Conservation (phyloP, 352 stramenopile species). For the Phytophthora palmivora region DNA sequence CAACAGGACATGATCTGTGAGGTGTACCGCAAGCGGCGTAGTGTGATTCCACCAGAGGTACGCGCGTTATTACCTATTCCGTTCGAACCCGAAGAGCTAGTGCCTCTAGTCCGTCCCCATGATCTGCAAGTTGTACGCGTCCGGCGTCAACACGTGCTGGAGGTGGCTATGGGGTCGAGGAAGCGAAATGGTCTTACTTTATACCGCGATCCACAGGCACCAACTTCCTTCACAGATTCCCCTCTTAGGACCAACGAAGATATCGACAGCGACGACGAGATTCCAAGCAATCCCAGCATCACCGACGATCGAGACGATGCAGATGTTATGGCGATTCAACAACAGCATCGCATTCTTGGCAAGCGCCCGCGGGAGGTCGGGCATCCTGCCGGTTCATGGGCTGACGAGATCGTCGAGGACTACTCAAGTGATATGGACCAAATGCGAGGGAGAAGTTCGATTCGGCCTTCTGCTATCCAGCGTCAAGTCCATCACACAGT, state of each 20-base stretch:
- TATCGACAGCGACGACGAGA: background rate
- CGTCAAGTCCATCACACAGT: slow-evolving; percentile 1
- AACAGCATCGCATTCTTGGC: background rate
- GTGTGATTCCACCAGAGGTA: background rate
- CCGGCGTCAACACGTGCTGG: slow-evolving; percentile 7
- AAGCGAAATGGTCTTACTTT: background rate
- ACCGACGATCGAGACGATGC: background rate
- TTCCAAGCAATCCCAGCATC: background rate
- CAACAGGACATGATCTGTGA: too few relatives aligned
- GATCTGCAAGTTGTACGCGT: slow-evolving; percentile 4
- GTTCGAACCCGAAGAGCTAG: background rate
- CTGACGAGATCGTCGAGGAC: background rate
- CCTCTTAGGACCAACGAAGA: background rate
- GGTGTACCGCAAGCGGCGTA: too few relatives aligned
- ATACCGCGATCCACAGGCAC: background rate
- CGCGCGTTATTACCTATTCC: background rate
- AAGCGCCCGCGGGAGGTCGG: background rate
- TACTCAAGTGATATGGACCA: background rate
- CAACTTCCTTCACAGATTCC: background rate
- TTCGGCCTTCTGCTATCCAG: slow-evolving; percentile 1
- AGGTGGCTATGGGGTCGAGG: background rate
- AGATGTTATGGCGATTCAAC: background rate
- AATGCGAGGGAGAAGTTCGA: background rate
- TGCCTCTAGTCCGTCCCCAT: slow-evolving; percentile 3
- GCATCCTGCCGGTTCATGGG: background rate